Percentiles rank a stretch among this genome's conserved stretches.
Evolutionary conservation across 1,284 basidiomycete genomes (phyloP).

Genomic region (Sphagnurus paluster): DNA sequence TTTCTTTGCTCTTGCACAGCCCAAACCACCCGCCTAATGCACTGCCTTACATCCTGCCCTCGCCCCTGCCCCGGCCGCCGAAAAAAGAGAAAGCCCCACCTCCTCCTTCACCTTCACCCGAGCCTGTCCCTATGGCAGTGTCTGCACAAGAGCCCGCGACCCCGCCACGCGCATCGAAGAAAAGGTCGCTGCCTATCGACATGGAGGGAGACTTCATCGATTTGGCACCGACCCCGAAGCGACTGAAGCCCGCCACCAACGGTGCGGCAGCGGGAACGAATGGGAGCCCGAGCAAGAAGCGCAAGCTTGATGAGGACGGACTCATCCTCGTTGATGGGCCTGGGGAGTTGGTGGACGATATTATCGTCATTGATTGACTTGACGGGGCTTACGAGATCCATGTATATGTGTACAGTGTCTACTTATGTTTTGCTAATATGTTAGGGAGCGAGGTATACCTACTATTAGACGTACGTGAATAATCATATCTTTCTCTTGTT

Average conservation of each 20-base stretch:
- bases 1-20: constrained; percentile 30
- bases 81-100: constrained; percentile 44
- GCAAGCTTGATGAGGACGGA: constrained; percentile 69
- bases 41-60: constrained; percentile 58
- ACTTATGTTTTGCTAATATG: constrained; percentile 4
- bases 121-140: too few species aligned
- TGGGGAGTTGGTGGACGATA: constrained; percentile 54
- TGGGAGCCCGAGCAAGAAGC: constrained; percentile 60
- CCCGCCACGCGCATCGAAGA: constrained; percentile 42
- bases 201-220: constrained; percentile 48
- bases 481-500: constrained; percentile 64
- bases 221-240: constrained; percentile 56
- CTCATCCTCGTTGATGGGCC: constrained; percentile 63
- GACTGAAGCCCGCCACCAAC: constrained; percentile 33
- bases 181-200: constrained; percentile 56
- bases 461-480: constrained; percentile 38
- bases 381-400: neutral
- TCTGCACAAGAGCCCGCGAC: constrained; percentile 42
- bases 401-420: neutral
- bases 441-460: neutral
- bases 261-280: constrained; percentile 6
- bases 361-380: constrained; percentile 54
- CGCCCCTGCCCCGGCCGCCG: constrained; percentile 57
- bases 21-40: constrained; percentile 51
- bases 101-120: too few species aligned